Evolutionary conservation across 169 alveolate species (phyloP).

Genomic region (Babesia ovata): DNA sequence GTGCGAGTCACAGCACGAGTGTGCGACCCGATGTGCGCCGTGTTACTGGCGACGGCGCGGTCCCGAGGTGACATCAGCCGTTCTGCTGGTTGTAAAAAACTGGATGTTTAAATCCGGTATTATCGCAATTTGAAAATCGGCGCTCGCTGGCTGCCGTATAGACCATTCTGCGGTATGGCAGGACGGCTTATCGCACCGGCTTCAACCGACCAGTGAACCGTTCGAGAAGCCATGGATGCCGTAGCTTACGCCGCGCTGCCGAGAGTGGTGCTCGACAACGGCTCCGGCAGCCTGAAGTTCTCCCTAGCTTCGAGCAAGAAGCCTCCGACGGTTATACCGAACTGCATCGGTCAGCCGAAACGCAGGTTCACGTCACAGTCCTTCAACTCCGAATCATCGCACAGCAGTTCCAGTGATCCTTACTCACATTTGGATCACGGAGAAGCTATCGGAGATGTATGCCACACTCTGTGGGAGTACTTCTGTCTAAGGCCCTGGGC

Average conservation of each 20-base stretch:
- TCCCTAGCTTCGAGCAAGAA: constrained; percentile 78
- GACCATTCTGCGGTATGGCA: background rate
- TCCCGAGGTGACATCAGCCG: too few relatives aligned
- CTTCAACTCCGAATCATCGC: constrained; percentile 1
- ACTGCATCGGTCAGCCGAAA: constrained; percentile 83
- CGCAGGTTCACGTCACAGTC: constrained; percentile 65
- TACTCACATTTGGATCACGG: constrained; percentile 17
- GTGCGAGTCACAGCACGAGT: too few relatives aligned
- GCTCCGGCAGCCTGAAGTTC: constrained; percentile 83
- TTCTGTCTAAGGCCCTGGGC: constrained; percentile 82
- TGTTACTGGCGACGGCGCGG: too few relatives aligned
- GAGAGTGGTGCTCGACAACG: constrained; percentile 82
- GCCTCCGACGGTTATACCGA: constrained; percentile 79
- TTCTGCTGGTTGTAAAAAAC: too few relatives aligned
- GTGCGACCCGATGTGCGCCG: too few relatives aligned
- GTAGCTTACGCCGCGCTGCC: constrained; percentile 77
- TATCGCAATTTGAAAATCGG: too few relatives aligned
- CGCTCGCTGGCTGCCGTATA: too few relatives aligned
- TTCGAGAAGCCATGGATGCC: constrained; percentile 59
- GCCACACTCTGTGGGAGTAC: constrained; percentile 79
- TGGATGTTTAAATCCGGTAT: too few relatives aligned
- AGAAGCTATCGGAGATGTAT: constrained; percentile 72
- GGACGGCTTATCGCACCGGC: background rate
- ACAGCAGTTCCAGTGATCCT: background rate
- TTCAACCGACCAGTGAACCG: background rate